Conservation (phyloP, 768 basidiomycete species). For the Suillus americanus region DNA sequence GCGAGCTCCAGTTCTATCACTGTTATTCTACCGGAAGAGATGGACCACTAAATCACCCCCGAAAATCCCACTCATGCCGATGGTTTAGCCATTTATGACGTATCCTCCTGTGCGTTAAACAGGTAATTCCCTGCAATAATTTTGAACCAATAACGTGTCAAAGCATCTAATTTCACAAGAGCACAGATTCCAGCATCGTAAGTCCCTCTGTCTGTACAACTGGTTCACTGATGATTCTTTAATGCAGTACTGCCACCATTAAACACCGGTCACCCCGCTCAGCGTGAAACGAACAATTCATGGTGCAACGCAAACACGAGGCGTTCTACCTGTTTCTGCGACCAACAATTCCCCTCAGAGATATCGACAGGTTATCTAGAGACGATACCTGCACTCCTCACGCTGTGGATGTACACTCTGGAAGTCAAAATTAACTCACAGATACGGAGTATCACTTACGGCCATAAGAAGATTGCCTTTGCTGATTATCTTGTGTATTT, state of each 20-base stretch:
- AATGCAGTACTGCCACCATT: constrained; percentile 36
- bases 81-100: constrained; percentile 47
- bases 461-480: background rate
- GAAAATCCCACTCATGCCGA: constrained; percentile 41
- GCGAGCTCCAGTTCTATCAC: constrained; percentile 57
- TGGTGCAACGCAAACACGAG: constrained; percentile 75
- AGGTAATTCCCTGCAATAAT: too few species aligned
- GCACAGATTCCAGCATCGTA: constrained; percentile 59
- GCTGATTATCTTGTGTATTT: constrained; percentile 1
- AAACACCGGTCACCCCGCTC: constrained; percentile 49
- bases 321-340: constrained; percentile 68
- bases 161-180: constrained; percentile 37
- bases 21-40: constrained; percentile 46
- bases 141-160: background rate
- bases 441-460: background rate
- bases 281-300: constrained; percentile 64
- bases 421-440: constrained; percentile 40
- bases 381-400: constrained; percentile 91
- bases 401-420: constrained; percentile 84
- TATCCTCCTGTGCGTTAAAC: constrained; percentile 42
- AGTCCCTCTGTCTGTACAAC: constrained; percentile 17
- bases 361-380: constrained; percentile 69
- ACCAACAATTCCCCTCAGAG: constrained; percentile 54
- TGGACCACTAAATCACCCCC: constrained; percentile 49
- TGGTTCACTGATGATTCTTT: constrained; percentile 1